phyloP scores from a whole-genome alignment of 306 rosid species.

The Vigna nakashimae region DNA sequence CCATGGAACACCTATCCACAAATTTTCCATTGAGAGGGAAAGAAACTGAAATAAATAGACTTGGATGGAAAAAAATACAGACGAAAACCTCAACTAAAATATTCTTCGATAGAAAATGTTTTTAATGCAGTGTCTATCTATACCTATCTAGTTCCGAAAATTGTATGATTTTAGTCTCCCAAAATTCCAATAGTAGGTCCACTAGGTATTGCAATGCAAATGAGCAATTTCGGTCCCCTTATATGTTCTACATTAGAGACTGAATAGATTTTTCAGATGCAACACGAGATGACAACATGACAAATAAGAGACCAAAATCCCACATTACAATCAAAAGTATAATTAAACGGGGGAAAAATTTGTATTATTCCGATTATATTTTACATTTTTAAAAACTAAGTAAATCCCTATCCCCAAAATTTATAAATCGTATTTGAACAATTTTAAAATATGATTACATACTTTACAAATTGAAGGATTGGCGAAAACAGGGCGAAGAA shows the following conservation, averaged over 20 bases:
- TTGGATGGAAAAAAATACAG: conserved; percentile 15
- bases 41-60: conserved; percentile 5
- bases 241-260: neutral
- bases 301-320: neutral
- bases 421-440: conserved; percentile 14
- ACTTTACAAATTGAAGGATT: conserved; percentile 86
- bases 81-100: conserved; percentile 10
- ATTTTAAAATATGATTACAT: conserved; percentile 40
- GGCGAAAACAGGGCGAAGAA: conserved; percentile 76
- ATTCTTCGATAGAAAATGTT: conserved; percentile 1
- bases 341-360: neutral
- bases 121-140: conserved; percentile 3
- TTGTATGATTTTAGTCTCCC: neutral
- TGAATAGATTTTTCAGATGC: neutral
- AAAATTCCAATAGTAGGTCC: neutral
- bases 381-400: neutral
- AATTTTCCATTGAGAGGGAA: conserved; percentile 34
- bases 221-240: neutral
- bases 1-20: conserved; percentile 92
- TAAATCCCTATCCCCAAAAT: neutral
- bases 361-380: conserved; percentile 15
- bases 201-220: neutral
- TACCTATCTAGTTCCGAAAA: neutral
- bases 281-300: neutral
- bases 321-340: neutral